Conservation (phyloP, 2,329 filamentous ascomycete genomes). For the Herpotrichia juniperi region DNA sequence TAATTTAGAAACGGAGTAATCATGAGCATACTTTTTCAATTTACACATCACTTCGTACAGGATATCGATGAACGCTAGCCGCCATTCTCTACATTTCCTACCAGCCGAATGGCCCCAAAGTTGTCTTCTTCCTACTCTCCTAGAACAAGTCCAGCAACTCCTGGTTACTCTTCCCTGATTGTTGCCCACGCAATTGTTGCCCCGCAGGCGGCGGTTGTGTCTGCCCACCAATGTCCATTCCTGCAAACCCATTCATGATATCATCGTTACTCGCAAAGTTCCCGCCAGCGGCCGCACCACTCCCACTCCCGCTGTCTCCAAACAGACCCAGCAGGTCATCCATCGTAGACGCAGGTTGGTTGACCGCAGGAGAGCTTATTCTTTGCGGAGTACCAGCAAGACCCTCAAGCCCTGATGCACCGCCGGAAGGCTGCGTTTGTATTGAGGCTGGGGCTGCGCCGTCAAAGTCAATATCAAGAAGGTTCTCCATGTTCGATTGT, state of each 20-base stretch:
- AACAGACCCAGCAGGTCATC: constrained; percentile 82
- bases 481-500: constrained; percentile 87
- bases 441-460: constrained; percentile 89
- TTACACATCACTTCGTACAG: constrained; percentile 24
- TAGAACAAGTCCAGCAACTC: constrained; percentile 63
- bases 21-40: constrained; percentile 9
- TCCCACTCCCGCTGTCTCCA: constrained; percentile 45
- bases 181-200: constrained; percentile 60
- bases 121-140: neutral
- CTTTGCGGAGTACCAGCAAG: constrained; percentile 71
- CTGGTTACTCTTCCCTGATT: constrained; percentile 63
- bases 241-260: constrained; percentile 82
- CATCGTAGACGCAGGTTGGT: constrained; percentile 64
- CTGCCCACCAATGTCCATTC: constrained; percentile 73
- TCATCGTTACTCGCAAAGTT: constrained; percentile 54
- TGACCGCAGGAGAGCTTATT: constrained; percentile 66
- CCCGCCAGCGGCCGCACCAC: constrained; percentile 36
- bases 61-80: constrained; percentile 11
- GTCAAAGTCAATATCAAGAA: constrained; percentile 96
- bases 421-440: constrained; percentile 65
- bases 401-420: constrained; percentile 58
- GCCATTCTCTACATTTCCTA: constrained; percentile 20
- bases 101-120: constrained; percentile 8
- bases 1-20: too few relatives aligned
- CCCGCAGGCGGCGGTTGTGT: constrained; percentile 69